Evolutionary conservation across 1,284 basidiomycete genomes (phyloP).

Genomic region (Austropuccinia psidii): DNA sequence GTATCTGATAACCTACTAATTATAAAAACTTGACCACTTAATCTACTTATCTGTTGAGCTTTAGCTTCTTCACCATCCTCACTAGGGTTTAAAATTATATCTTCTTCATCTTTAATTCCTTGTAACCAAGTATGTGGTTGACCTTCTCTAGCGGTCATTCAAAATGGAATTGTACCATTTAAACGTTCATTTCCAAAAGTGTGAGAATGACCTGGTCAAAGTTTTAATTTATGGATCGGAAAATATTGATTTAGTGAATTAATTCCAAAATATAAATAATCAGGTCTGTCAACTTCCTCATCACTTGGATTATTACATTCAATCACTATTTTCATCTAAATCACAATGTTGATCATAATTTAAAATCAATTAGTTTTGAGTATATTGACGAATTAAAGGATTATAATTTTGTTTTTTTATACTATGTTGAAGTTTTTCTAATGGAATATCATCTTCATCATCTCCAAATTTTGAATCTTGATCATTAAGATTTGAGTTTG

Average conservation of each 20-base stretch:
- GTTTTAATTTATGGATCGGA: background rate
- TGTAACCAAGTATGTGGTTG: constrained; percentile 32
- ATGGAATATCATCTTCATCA: constrained; percentile 34
- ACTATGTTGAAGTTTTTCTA: constrained; percentile 19
- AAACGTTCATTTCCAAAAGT: constrained; percentile 20
- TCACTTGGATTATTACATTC: constrained; percentile 36
- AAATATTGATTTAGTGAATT: background rate
- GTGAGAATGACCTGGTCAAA: constrained; percentile 15
- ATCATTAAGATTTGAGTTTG: no score
- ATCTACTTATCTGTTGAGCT: background rate
- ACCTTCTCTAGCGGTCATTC: constrained; percentile 5
- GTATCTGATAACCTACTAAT: no score
- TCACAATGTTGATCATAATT: background rate
- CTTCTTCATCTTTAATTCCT: constrained; percentile 27
- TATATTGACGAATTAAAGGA: background rate
- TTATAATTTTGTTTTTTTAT: background rate
- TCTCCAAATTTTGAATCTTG: no score
- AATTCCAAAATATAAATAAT: no score
- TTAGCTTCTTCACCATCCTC: constrained; percentile 27
- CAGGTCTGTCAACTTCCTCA: background rate
- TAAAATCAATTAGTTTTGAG: background rate
- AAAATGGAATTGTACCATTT: background rate
- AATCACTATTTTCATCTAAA: constrained; percentile 8
- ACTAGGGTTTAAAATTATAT: constrained; percentile 30
- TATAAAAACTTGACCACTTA: background rate